Evolutionary conservation across 257 asterid species (phyloP).

Genomic region (Petrea volubilis): DNA sequence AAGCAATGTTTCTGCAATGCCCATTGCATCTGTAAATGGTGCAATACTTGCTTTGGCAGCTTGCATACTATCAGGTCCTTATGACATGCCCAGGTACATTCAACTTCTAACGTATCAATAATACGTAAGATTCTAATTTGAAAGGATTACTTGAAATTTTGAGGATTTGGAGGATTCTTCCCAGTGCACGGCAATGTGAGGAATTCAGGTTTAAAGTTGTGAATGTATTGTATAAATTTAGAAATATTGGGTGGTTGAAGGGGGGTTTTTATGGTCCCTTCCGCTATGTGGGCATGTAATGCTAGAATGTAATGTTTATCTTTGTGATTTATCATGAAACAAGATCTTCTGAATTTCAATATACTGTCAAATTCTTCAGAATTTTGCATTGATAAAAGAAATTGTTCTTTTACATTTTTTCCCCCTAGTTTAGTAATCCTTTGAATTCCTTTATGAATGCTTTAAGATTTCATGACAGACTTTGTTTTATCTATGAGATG

Average conservation of each 20-base stretch:
- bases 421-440: neutral
- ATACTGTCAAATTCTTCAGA: neutral
- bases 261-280: neutral
- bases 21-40: conserved; percentile 85
- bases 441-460: neutral
- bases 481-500: neutral
- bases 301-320: too few species aligned
- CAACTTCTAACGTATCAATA: conserved; percentile 14
- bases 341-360: neutral
- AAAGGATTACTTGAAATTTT: neutral
- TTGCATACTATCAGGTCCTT: conserved; percentile 89
- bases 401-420: neutral
- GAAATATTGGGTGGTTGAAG: conserved; percentile 13
- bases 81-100: conserved; percentile 94
- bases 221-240: neutral
- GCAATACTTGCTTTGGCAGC: conserved; percentile 94
- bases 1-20: conserved; percentile 53
- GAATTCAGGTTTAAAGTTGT: conserved; percentile 10
- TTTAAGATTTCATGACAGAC: too few species aligned
- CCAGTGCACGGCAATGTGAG: neutral
- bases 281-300: neutral
- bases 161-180: conserved; percentile 8
- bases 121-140: neutral
- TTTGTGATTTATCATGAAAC: too few species aligned
- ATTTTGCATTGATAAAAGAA: neutral